Conservation (phyloP, 768 basidiomycete genomes). For the Lactarius sanguifluus region DNA sequence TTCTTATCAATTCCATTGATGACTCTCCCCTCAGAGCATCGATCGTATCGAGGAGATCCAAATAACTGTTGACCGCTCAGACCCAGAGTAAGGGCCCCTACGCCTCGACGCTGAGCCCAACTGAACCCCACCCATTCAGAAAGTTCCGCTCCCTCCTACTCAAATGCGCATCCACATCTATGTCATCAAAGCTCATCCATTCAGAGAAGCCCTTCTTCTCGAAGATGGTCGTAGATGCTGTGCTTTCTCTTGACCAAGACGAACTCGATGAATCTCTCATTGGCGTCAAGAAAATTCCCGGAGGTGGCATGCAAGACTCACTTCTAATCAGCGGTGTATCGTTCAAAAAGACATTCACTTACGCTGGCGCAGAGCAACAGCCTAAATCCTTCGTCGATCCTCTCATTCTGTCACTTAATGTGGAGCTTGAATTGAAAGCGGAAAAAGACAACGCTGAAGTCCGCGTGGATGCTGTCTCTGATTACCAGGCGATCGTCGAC, state of each 20-base stretch:
- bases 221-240: conserved; percentile 97
- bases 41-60: conserved; percentile 89
- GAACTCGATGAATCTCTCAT: conserved; percentile 96
- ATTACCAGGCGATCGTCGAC: conserved; percentile 99
- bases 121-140: conserved; percentile 43
- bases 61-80: conserved; percentile 82
- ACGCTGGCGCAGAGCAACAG: conserved; percentile 98
- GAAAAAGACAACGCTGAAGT: conserved; percentile 99
- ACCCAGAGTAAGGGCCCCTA: conserved; percentile 72
- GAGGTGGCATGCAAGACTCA: conserved; percentile 97
- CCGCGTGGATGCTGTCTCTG: conserved; percentile 92
- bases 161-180: conserved; percentile 98
- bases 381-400: conserved; percentile 90
- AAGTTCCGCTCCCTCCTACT: conserved; percentile 91
- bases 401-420: conserved; percentile 90
- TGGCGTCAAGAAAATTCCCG: conserved; percentile 96
- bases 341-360: conserved; percentile 99
- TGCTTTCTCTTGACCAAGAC: conserved; percentile 86
- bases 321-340: conserved; percentile 86
- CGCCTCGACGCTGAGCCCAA: conserved; percentile 1
- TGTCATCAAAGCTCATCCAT: conserved; percentile 99
- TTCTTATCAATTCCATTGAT: conserved; percentile 10
- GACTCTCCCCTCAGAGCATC: conserved; percentile 56
- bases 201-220: conserved; percentile 99
- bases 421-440: conserved; percentile 97